Evolutionary conservation across 139 green algal species (phyloP), one percentile per base, ranked within the genome.

Genomic region (Volvox reticuliferus): DNA sequence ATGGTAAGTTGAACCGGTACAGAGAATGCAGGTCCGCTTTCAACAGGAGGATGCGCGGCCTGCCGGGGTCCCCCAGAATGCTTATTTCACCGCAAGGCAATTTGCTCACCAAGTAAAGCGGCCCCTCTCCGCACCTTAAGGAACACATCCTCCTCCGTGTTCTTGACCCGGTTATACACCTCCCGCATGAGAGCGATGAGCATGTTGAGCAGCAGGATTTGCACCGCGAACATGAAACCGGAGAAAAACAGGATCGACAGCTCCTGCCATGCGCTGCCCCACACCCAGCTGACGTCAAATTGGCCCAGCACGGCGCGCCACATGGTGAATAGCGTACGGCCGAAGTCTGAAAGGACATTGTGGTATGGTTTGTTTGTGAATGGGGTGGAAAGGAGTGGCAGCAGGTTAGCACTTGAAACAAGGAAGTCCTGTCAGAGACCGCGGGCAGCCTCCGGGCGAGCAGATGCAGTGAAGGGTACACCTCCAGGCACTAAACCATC

Each of bases 191-290:
- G 85, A 44, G 91, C 91, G 22, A 95, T 95, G 17, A 95, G 88
- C 93, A 95, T 95, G 91, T 93, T 95, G 79, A 95, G 91, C 79
- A 95, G 91, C 71, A 95, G 61, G 76, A 95, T 91, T 82, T 95
- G 92, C 22, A 88, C 88, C 20, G 79, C 16, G 78, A 91, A 82
- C 75, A 92, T 91, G 84, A 91, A 92, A 28, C 0, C 77, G 2
- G 37, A 85, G 69, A 89, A 92, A 84, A 92, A 92, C 33, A 91
- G 77, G 81, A 93, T 65, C 33, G 35, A 30, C 35, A 93, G 63
- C 87, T 86, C 87, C 87, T 91, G 87, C 87, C 87, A 91, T 21
- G 33, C 62, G 76, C 76, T 91, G 87, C 87, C 87, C 82, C 82
- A 81, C 17, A 73, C 87, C 87, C 91, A 93, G 36, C 16, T 28